A percentile compares a stretch with the other conserved stretches of the same genome.
phyloP scores from a whole-genome alignment of 2,329 filamentous ascomycete genomes.

The Fusarium camptoceras region DNA sequence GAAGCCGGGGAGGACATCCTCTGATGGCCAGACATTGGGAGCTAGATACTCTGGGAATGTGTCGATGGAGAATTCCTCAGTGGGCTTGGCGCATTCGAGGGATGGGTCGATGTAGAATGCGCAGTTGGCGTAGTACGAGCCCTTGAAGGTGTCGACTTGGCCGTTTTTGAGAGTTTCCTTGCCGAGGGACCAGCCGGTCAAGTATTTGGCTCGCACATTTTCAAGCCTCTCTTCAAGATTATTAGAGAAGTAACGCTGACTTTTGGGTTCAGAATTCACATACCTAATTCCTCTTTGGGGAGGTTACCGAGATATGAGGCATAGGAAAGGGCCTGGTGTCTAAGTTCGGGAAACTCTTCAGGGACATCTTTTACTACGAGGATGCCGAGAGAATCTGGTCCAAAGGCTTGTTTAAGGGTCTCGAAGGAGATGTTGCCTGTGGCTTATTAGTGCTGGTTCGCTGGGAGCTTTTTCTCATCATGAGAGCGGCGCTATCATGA shows the following conservation, averaged over 20 bases:
- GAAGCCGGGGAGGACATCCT: slow-evolving; percentile 79
- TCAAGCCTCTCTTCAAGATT: slow-evolving; percentile 63
- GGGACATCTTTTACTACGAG: slow-evolving; percentile 92
- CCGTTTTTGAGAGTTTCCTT: slow-evolving; percentile 85
- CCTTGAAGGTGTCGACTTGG: slow-evolving; percentile 82
- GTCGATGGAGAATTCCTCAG: slow-evolving; percentile 64
- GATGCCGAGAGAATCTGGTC: slow-evolving; percentile 89
- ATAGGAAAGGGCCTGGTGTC: slow-evolving; percentile 82
- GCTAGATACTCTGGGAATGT: slow-evolving; percentile 90
- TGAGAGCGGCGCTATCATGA: slow-evolving; percentile 25
- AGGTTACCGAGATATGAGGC: slow-evolving; percentile 90
- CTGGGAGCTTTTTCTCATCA: neutral
- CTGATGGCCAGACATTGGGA: slow-evolving; percentile 87
- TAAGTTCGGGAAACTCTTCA: slow-evolving; percentile 74
- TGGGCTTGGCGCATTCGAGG: slow-evolving; percentile 72
- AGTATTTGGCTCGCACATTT: slow-evolving; percentile 70
- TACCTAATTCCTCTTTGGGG: slow-evolving; percentile 76
- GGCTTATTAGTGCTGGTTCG: slow-evolving; percentile 11
- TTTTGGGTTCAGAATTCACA: slow-evolving; percentile 27
- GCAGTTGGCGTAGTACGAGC: slow-evolving; percentile 87
- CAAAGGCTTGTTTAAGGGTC: slow-evolving; percentile 83
- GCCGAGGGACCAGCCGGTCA: slow-evolving; percentile 82
- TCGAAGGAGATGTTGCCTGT: slow-evolving; percentile 75
- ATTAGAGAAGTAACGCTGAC: neutral
- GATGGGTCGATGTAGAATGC: slow-evolving; percentile 77